Conservation (phyloP, 1,139 yeast species). For the Protomyces inouyei region DNA sequence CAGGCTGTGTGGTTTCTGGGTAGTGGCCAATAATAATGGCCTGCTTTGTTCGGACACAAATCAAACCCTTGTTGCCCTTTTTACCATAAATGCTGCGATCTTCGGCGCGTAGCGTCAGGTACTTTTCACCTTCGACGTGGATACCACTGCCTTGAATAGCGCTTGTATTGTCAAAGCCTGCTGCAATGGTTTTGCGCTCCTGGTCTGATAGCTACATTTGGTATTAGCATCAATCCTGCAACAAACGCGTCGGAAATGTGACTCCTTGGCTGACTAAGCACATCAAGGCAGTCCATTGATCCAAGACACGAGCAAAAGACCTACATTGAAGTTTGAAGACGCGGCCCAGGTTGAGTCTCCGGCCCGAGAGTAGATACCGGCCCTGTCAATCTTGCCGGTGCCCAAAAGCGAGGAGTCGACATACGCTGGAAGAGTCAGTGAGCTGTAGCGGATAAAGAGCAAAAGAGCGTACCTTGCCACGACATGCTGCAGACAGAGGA, state of each 20-base stretch:
- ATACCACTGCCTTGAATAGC: slow-evolving; percentile 78
- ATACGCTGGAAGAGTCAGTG: slow-evolving; percentile 54
- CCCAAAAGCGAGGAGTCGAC: slow-evolving; percentile 77
- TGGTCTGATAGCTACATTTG: slow-evolving; percentile 44
- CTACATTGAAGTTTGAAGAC: slow-evolving; percentile 61
- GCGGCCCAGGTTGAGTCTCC: slow-evolving; percentile 96
- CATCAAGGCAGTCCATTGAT: no score
- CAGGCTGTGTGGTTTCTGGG: slow-evolving; percentile 83
- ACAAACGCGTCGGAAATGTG: no score
- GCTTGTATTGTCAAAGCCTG: slow-evolving; percentile 75
- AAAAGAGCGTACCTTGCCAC: background rate
- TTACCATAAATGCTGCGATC: slow-evolving; percentile 93
- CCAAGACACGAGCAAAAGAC: slow-evolving; percentile 2
- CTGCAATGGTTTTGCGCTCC: slow-evolving; percentile 70
- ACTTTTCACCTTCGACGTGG: slow-evolving; percentile 78
- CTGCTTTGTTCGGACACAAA: slow-evolving; percentile 90
- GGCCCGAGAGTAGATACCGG: slow-evolving; percentile 87
- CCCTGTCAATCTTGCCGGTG: slow-evolving; percentile 83
- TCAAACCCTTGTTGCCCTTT: slow-evolving; percentile 64
- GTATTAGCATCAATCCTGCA: background rate
- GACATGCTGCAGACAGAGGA: background rate
- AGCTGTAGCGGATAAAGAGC: background rate
- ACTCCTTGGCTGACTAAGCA: background rate
- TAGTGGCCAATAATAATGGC: slow-evolving; percentile 92
- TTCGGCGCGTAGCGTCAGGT: slow-evolving; percentile 83